Base-by-base conservation (phyloP, 2,329 filamentous ascomycete species). In the Davidsoniella eucalypti region DNA sequence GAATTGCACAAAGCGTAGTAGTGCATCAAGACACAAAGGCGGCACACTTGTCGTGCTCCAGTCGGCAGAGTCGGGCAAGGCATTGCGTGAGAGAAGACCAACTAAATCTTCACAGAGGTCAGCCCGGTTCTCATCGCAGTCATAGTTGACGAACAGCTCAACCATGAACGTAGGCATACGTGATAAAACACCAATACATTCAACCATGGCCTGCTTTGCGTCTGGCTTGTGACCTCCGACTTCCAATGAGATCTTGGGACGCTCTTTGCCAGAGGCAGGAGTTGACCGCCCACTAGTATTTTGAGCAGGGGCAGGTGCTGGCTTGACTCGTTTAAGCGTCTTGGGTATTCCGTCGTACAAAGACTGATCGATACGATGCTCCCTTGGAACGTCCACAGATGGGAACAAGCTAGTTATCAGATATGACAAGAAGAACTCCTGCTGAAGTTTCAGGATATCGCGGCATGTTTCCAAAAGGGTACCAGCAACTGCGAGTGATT, bases 21-120 rank as follows among this genome's bases (percentile, higher is more conserved):
- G 70, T 8, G 92, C 87, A 65, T 98, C 92, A 18, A 98, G 71
- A 59, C 92, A 98, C 2, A 98, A 69, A 0, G 92, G 92, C 14
- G 92, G 92, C 1, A 98, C 93, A 61, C 94, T 98, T 4, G 90
- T 95, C 9, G 92, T 98, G 63, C 93, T 98, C 92, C 92, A 98
- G 5, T 88, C 95, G 5, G 90, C 92, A 7, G 92, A 94, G 63
- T 98, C 92, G 0, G 92, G 93, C 56, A 98, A 84, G 2, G 92
- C 92, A 62, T 95, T 98, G 52, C 92, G 78, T 17, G 92, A 90
- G 14, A 98, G 69, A 33, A 98, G 73, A 0, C 92, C 90, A 54
- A 98, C 79, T 75, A 96, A 84, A 60, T 98, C 93, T 67, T 94
- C 85, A 60, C 92, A 98, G 4, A 98, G 68, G 66, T 98, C 92